Evolutionary conservation across 306 rosid species (phyloP).

Genomic region (Quercus ilex): DNA sequence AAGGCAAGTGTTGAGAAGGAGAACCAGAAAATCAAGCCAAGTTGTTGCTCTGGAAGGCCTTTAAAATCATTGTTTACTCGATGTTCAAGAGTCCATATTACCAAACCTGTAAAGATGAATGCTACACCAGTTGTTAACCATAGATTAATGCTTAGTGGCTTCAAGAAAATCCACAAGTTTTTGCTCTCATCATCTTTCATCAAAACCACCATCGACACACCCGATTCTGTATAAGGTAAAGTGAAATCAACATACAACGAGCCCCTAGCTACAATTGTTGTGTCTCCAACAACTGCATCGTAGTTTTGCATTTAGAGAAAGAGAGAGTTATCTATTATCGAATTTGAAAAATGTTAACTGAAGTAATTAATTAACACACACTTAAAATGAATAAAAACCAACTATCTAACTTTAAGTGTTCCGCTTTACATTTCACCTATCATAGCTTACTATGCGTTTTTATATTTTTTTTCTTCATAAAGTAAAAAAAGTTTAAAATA

Average conservation of each 20-base stretch:
- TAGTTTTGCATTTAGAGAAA: slow-evolving; percentile 5
- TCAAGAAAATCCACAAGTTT: slow-evolving; percentile 43
- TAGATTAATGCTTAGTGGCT: slow-evolving; percentile 38
- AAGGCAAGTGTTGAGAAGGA: slow-evolving; percentile 41
- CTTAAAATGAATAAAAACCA: too few relatives aligned
- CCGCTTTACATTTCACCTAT: too few relatives aligned
- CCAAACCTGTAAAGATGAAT: slow-evolving; percentile 25
- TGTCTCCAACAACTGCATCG: slow-evolving; percentile 43
- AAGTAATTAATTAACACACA: neutral
- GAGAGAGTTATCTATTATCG: too few relatives aligned
- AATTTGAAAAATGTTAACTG: too few relatives aligned
- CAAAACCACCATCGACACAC: slow-evolving; percentile 36
- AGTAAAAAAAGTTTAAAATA: too few relatives aligned
- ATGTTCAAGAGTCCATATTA: slow-evolving; percentile 35
- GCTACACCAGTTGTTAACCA: slow-evolving; percentile 37
- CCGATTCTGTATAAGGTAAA: slow-evolving; percentile 35
- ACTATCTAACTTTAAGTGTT: too few relatives aligned
- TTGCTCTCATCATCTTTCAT: slow-evolving; percentile 11
- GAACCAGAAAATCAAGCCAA: slow-evolving; percentile 31
- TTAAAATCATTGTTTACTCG: slow-evolving; percentile 21
- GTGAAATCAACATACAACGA: slow-evolving; percentile 36
- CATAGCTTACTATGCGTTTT: too few relatives aligned
- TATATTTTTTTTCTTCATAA: too few relatives aligned
- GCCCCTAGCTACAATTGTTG: slow-evolving; percentile 35
- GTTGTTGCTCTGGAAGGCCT: slow-evolving; percentile 19